These are phyloP conservation scores for Phaeoacremonium minimum DNA, from an alignment of 2,329 filamentous ascomycete species.

Conservation along the genomic window DNA sequence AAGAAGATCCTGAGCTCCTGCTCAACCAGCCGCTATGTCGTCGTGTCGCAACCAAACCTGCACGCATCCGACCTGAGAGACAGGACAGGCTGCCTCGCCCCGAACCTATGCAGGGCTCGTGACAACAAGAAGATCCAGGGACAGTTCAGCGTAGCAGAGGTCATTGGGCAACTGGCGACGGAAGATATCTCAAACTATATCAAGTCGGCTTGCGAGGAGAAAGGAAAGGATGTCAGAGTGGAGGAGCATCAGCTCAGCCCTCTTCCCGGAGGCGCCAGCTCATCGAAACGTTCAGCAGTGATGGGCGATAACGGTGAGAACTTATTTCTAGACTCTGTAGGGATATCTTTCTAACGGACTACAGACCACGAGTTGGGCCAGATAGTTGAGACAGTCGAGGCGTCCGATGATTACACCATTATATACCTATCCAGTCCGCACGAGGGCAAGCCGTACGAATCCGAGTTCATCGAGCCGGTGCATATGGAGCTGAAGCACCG, in stretches of 20 bases:
- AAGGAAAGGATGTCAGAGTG: slow-evolving; percentile 30
- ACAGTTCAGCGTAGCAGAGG: slow-evolving; percentile 50
- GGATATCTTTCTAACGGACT: slow-evolving; percentile 8
- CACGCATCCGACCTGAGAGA: slow-evolving; percentile 63
- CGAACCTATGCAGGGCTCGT: slow-evolving; percentile 43
- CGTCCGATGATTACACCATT: slow-evolving; percentile 61
- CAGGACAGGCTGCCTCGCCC: slow-evolving; percentile 41
- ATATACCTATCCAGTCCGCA: slow-evolving; percentile 66
- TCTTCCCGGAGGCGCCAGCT: slow-evolving; percentile 29
- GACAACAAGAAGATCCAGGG: slow-evolving; percentile 27
- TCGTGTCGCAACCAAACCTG: slow-evolving; percentile 74
- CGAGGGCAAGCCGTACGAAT: slow-evolving; percentile 55
- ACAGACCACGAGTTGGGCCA: slow-evolving; percentile 48
- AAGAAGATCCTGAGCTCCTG: slow-evolving; percentile 58
- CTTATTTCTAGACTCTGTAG: too few species aligned
- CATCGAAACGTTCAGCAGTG: too few species aligned
- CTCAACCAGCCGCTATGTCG: slow-evolving; percentile 70
- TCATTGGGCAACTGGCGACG: slow-evolving; percentile 44
- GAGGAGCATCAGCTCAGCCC: slow-evolving; percentile 35
- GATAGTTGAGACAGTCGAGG: slow-evolving; percentile 33
- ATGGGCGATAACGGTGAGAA: slow-evolving; percentile 43
- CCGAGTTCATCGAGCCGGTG: slow-evolving; percentile 56
- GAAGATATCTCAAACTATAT: slow-evolving; percentile 39
- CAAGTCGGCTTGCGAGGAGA: slow-evolving; percentile 36
- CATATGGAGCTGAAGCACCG: slow-evolving; percentile 73